phyloP scores from a whole-genome alignment of 768 basidiomycete genomes.

The Boletus pseudo-olivaceus region DNA sequence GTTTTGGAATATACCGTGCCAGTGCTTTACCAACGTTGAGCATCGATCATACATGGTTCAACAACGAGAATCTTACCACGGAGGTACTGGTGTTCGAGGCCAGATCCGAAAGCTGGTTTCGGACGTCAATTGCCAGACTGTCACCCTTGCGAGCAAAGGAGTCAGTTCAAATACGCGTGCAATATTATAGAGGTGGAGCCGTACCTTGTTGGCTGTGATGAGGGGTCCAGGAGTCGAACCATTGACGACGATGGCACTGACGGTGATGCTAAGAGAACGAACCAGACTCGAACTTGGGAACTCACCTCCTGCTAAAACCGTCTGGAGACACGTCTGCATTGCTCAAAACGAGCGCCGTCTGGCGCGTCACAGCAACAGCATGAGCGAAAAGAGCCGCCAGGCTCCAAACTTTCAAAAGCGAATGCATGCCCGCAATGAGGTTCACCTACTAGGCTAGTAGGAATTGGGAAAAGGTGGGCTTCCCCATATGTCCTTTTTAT shows the following conservation, averaged over 20 bases:
- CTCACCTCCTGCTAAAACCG: constrained; percentile 35
- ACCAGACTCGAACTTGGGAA: not conserved
- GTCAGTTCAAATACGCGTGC: not conserved
- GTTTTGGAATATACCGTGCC: constrained; percentile 48
- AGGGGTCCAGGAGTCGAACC: constrained; percentile 39
- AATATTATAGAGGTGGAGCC: not conserved
- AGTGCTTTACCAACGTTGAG: constrained; percentile 28
- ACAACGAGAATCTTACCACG: constrained; percentile 29
- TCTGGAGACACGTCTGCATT: constrained; percentile 44
- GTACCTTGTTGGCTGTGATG: constrained; percentile 39
- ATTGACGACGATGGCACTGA: constrained; percentile 39
- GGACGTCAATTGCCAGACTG: constrained; percentile 41
- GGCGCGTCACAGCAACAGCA: constrained; percentile 9
- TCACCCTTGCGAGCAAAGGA: constrained; percentile 29
- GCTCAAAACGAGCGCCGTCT: constrained; percentile 30
- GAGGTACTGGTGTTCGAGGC: constrained; percentile 41
- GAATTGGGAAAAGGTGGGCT: not conserved
- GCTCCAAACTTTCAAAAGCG: constrained; percentile 5
- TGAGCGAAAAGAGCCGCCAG: constrained; percentile 9
- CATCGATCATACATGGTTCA: not conserved
- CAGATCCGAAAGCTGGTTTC: constrained; percentile 36
- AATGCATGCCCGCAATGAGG: constrained; percentile 7
- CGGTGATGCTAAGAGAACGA: constrained; percentile 3
- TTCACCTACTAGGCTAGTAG: not conserved
- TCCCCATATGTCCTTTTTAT: not conserved